A percentile compares a stretch with the other conserved stretches of the same genome.
Evolutionary conservation across 2,329 filamentous ascomycete genomes (phyloP).

Genomic region (Botrytis hyacinthi): DNA sequence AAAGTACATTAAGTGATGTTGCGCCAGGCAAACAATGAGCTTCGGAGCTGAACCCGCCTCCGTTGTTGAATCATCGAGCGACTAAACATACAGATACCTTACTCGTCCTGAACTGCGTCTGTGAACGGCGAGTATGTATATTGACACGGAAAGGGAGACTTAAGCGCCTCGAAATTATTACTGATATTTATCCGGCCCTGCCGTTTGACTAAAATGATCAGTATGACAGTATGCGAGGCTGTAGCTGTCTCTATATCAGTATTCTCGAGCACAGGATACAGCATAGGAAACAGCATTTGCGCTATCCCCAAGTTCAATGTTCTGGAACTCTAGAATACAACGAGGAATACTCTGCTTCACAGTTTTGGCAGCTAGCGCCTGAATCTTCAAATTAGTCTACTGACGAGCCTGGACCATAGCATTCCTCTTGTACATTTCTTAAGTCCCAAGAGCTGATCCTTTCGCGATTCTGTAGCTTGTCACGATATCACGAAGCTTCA

Average conservation of each 20-base stretch:
- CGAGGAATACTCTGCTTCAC: not conserved
- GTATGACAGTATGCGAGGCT: not conserved
- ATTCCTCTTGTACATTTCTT: not conserved
- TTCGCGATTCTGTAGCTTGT: not conserved
- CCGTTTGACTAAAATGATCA: no score
- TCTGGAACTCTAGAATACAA: not conserved
- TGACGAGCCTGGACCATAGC: not conserved
- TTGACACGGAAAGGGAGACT: no score
- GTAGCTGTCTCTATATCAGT: not conserved
- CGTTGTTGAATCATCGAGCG: not conserved
- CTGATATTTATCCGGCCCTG: not conserved
- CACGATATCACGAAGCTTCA: not conserved
- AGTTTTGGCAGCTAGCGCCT: not conserved
- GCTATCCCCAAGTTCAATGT: not conserved
- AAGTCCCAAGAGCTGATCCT: not conserved
- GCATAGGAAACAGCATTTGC: not conserved
- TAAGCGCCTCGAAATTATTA: not conserved
- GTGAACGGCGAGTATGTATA: not conserved
- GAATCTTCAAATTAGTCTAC: not conserved
- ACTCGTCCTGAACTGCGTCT: not conserved
- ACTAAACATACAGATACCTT: not conserved
- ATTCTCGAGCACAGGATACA: not conserved
- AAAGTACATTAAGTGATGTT: not conserved
- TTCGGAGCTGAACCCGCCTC: constrained; percentile 10
- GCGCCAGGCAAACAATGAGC: not conserved